Base-by-base conservation (phyloP, 2,329 filamentous ascomycete genomes). In the Botrytis elliptica region DNA sequence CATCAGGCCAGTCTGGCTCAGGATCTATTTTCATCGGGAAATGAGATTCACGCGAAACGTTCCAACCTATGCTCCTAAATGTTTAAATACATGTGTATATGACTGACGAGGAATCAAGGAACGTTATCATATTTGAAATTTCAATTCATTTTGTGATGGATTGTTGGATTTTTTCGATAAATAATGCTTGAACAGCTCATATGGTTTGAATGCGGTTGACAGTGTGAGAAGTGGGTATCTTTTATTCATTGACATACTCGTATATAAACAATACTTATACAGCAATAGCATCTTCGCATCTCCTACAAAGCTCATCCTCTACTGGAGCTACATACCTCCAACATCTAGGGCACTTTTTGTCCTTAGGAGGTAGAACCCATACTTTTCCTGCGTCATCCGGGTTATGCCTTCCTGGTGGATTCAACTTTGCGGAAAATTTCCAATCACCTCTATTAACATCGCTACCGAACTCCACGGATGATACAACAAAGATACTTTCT, bases 301-400 rank as follows among this genome's bases (percentile, higher is more conserved):
- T 86, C 67, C 82, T 83, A 82, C 95, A 98, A 29, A 97, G 83
- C 57, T 84, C 82, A 29, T 92, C 89, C 77, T 91, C 86, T 66
- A 83, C 83, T n/a, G 87, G 85, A n/a, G 92, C 90, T 38, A 92
- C 86, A 82, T 93, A 97, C 75, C 92, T 89, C 96, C 96, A 99
- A 83, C 96, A 99, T 69, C 96, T 87, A 0, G 89, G 86, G 81
- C 96, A 99, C 82, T 98, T 99, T 65, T 86, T 83, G 20, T 84
- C 82, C 22, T 81, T 81, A 0, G 90, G 86, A 16, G 86, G 83
- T 66, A 82, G 60, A 8, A 84, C 75, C 74, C 76, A 77, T 57
- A 77, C 77, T 18, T 46, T 76, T 22, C 72, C 76, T 38, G 74
- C 74, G 10, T 76, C 78, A 22, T 42, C 20, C 49, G 10, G n/a